phyloP scores from a whole-genome alignment of 1,284 basidiomycete genomes.

The Ustilago loliicola region DNA sequence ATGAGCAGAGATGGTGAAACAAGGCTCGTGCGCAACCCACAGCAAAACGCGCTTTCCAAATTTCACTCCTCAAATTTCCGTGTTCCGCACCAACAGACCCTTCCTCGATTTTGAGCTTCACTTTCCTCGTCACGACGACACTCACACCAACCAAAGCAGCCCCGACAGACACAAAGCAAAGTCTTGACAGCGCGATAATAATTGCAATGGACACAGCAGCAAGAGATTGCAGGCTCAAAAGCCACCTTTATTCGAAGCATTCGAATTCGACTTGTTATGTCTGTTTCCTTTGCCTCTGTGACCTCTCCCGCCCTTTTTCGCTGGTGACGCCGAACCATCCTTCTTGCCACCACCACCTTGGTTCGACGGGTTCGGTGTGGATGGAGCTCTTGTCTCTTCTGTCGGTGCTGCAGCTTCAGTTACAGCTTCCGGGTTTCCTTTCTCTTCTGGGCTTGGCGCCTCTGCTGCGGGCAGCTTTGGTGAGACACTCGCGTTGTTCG shows the following conservation, averaged over 20 bases:
- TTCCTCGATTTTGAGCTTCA: background rate
- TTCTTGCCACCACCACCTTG: conserved; percentile 25
- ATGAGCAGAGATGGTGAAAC: background rate
- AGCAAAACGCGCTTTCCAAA: background rate
- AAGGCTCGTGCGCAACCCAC: conserved; percentile 36
- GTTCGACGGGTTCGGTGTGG: conserved; percentile 9
- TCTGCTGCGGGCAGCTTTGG: background rate
- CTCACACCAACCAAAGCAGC: no score
- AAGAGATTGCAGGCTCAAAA: conserved; percentile 3
- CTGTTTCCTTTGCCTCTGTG: conserved; percentile 34
- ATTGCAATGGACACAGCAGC: background rate
- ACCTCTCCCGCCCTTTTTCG: conserved; percentile 15
- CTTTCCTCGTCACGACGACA: no score
- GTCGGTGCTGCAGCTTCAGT: background rate
- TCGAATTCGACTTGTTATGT: conserved; percentile 39
- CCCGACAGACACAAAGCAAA: no score
- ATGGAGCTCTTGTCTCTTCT: conserved; percentile 8
- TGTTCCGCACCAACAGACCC: conserved; percentile 1
- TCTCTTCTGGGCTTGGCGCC: background rate
- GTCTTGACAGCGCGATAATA: background rate
- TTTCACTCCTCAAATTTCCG: background rate
- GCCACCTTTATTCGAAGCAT: conserved; percentile 20
- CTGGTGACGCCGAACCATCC: conserved; percentile 30
- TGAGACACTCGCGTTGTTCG: conserved; percentile 18
- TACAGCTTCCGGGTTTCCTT: background rate